These are phyloP conservation scores for Penicillium crustosum DNA, from an alignment of 2,329 filamentous ascomycete genomes.

Conservation along the genomic window DNA sequence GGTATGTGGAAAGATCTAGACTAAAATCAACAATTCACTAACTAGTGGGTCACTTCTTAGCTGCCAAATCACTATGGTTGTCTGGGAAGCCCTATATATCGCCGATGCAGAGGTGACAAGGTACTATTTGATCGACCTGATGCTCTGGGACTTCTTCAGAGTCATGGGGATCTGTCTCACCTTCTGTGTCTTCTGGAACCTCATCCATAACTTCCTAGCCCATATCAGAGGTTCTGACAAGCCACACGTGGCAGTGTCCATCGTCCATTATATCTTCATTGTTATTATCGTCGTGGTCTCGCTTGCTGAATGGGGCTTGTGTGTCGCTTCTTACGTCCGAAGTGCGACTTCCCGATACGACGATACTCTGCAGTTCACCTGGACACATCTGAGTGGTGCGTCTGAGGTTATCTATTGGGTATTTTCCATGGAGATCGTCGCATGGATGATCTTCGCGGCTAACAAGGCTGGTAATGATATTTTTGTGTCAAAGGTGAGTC, in stretches of 20 bases:
- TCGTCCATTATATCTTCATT: conserved; percentile 21
- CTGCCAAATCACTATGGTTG: conserved; percentile 6
- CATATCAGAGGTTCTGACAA: conserved; percentile 18
- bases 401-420: conserved; percentile 20
- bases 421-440: conserved; percentile 24
- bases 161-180: conserved; percentile 14
- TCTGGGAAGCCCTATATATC: conserved; percentile 17
- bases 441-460: conserved; percentile 20
- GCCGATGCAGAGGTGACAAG: conserved; percentile 17
- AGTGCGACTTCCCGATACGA: not conserved
- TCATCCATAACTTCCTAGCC: conserved; percentile 21
- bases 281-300: conserved; percentile 11
- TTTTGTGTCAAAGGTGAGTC: conserved; percentile 20
- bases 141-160: conserved; percentile 22
- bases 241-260: conserved; percentile 11
- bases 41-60: conserved; percentile 5
- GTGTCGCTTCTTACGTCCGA: conserved; percentile 11
- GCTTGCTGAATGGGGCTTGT: conserved; percentile 17
- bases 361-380: not conserved
- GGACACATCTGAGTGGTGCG: conserved; percentile 10
- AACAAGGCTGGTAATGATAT: conserved; percentile 16
- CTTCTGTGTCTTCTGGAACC: conserved; percentile 23
- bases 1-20: conserved; percentile 7
- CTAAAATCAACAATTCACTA: not conserved
- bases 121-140: conserved; percentile 23